Percentiles rank a stretch among this genome's conserved stretches.
Evolutionary conservation across 1,284 basidiomycete genomes (phyloP).

Genomic region (Rhodotorula sp.): DNA sequence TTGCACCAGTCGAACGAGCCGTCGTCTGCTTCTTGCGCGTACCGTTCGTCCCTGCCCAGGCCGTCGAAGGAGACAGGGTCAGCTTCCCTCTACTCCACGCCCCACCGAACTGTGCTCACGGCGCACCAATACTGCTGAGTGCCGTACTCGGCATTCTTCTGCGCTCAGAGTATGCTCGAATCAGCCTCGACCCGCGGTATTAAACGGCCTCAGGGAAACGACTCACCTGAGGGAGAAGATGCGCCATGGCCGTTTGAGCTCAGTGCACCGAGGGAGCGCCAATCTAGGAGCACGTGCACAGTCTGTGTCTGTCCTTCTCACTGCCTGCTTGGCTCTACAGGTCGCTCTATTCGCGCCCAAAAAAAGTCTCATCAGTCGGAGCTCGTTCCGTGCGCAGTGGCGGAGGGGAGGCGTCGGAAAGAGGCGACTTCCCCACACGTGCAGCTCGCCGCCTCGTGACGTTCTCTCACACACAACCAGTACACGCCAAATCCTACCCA

Average conservation of each 20-base stretch:
- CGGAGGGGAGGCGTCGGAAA: too few relatives aligned
- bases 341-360: too few relatives aligned
- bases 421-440: too few relatives aligned
- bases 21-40: slow-evolving; percentile 62
- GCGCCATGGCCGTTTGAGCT: neutral
- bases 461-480: too few relatives aligned
- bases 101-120: slow-evolving; percentile 16
- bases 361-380: too few relatives aligned
- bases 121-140: slow-evolving; percentile 67
- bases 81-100: neutral
- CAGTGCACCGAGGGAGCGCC: too few relatives aligned
- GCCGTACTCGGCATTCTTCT: slow-evolving; percentile 67
- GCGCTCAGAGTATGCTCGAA: neutral
- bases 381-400: too few relatives aligned
- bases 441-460: too few relatives aligned
- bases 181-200: neutral
- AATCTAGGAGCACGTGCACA: too few relatives aligned
- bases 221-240: neutral
- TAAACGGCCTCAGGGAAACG: neutral
- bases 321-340: too few relatives aligned
- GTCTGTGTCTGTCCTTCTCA: too few relatives aligned
- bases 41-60: slow-evolving; percentile 60
- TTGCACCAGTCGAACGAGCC: slow-evolving; percentile 80
- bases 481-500: too few relatives aligned
- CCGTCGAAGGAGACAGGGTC: slow-evolving; percentile 46